A percentile compares a stretch with the other conserved stretches of the same genome.
These are phyloP conservation scores for Magnusiomyces suaveolens DNA, from an alignment of 1,139 yeast species.

Conservation along the genomic window DNA sequence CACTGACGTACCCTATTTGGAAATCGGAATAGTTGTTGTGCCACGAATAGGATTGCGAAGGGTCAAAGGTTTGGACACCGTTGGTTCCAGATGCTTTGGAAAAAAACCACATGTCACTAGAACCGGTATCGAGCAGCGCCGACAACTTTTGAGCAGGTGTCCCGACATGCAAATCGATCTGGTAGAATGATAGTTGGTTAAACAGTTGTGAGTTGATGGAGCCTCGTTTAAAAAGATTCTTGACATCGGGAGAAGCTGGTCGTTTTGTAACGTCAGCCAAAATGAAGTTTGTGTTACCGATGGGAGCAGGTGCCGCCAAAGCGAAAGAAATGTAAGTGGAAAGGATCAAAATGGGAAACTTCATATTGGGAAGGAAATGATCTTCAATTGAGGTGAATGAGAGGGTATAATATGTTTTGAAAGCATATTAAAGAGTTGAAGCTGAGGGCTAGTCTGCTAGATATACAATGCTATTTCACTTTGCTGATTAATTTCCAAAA, in stretches of 20 bases:
- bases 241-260: background rate
- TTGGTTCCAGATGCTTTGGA: slow-evolving; percentile 18
- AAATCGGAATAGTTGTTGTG: slow-evolving; percentile 14
- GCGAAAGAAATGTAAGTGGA: slow-evolving; percentile 2
- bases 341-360: slow-evolving; percentile 1
- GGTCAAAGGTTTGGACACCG: slow-evolving; percentile 29
- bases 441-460: too few species aligned
- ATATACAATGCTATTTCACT: too few species aligned
- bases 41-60: slow-evolving; percentile 17
- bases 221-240: slow-evolving; percentile 5
- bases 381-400: too few species aligned
- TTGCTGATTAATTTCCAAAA: too few species aligned
- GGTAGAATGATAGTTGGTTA: slow-evolving; percentile 24
- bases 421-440: too few species aligned
- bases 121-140: slow-evolving; percentile 36
- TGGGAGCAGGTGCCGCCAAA: background rate
- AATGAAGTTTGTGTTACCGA: slow-evolving; percentile 5
- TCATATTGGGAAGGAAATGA: slow-evolving; percentile 7
- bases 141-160: slow-evolving; percentile 29
- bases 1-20: slow-evolving; percentile 16
- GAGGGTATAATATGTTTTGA: too few species aligned
- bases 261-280: slow-evolving; percentile 9
- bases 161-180: slow-evolving; percentile 32
- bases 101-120: slow-evolving; percentile 36
- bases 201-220: slow-evolving; percentile 5